Conservation (phyloP, 768 basidiomycete species). For the Psilocybe sp. region DNA sequence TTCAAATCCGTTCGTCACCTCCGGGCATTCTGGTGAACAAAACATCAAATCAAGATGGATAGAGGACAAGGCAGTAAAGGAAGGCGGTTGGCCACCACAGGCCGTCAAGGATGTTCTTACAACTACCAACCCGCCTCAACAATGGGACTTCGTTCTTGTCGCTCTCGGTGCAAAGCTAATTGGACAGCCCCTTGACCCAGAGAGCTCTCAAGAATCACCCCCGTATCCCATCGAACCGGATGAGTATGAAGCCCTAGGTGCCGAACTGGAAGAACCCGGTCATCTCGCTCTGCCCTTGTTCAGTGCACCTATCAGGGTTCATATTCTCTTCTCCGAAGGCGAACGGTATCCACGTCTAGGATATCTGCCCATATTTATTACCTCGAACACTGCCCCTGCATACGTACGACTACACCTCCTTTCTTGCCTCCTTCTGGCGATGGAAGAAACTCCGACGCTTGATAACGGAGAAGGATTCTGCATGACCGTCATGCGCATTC, state of each 20-base stretch:
- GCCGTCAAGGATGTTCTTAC: constrained; percentile 57
- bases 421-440: constrained; percentile 54
- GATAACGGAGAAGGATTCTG: constrained; percentile 70
- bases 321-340: constrained; percentile 54
- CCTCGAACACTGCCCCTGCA: constrained; percentile 64
- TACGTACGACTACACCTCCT: constrained; percentile 87
- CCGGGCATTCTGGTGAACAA: constrained; percentile 58
- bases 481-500: constrained; percentile 63
- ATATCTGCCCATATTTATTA: constrained; percentile 72
- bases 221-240: constrained; percentile 38
- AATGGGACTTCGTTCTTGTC: constrained; percentile 55
- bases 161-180: constrained; percentile 53
- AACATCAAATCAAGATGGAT: constrained; percentile 76
- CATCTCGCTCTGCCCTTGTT: constrained; percentile 64
- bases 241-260: constrained; percentile 57
- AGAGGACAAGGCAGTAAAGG: constrained; percentile 75
- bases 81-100: constrained; percentile 79
- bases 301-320: constrained; percentile 61
- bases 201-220: constrained; percentile 5
- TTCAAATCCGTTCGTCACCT: constrained; percentile 67
- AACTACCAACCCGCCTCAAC: constrained; percentile 33
- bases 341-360: constrained; percentile 41
- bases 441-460: constrained; percentile 53
- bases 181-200: constrained; percentile 31
- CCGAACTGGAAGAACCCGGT: constrained; percentile 38